These are phyloP conservation scores for Penicillium fuscoglaucum DNA, from an alignment of 2,329 filamentous ascomycete genomes.

Conservation along the genomic window DNA sequence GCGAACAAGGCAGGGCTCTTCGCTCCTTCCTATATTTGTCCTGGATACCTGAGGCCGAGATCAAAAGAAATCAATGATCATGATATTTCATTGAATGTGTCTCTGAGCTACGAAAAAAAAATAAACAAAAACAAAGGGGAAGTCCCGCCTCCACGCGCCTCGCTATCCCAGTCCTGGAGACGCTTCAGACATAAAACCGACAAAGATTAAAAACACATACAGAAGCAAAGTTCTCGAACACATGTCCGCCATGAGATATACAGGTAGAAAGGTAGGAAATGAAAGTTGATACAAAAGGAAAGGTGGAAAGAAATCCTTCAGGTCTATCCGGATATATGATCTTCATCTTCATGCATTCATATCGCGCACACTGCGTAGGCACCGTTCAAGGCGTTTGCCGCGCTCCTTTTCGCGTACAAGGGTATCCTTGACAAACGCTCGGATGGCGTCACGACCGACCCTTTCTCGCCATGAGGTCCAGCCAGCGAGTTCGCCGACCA, in stretches of 20 bases:
- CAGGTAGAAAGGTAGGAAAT: slow-evolving; percentile 7
- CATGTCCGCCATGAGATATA: slow-evolving; percentile 24
- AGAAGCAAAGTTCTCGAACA: slow-evolving; percentile 16
- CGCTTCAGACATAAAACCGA: slow-evolving; percentile 5
- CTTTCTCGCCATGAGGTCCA: slow-evolving; percentile 89
- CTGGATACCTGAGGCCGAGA: neutral
- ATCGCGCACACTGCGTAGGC: slow-evolving; percentile 63
- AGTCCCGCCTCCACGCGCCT: slow-evolving; percentile 1
- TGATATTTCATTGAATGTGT: neutral
- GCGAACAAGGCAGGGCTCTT: neutral
- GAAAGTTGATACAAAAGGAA: neutral
- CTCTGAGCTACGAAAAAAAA: neutral
- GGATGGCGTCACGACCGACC: slow-evolving; percentile 72
- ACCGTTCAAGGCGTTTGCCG: slow-evolving; percentile 76
- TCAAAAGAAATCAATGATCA: neutral
- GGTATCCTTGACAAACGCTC: slow-evolving; percentile 73
- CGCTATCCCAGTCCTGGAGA: slow-evolving; percentile 6
- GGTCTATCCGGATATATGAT: slow-evolving; percentile 9
- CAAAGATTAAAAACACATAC: slow-evolving; percentile 1
- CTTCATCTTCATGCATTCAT: slow-evolving; percentile 20
- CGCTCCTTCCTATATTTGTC: neutral
- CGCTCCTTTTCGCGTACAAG: slow-evolving; percentile 77
- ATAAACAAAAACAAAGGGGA: neutral
- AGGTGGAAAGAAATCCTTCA: slow-evolving; percentile 1
- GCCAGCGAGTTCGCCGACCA: slow-evolving; percentile 84